Percentiles rank a stretch among this genome's conserved stretches.
phyloP scores from a whole-genome alignment of 768 basidiomycete species.

The Imleria badia region DNA sequence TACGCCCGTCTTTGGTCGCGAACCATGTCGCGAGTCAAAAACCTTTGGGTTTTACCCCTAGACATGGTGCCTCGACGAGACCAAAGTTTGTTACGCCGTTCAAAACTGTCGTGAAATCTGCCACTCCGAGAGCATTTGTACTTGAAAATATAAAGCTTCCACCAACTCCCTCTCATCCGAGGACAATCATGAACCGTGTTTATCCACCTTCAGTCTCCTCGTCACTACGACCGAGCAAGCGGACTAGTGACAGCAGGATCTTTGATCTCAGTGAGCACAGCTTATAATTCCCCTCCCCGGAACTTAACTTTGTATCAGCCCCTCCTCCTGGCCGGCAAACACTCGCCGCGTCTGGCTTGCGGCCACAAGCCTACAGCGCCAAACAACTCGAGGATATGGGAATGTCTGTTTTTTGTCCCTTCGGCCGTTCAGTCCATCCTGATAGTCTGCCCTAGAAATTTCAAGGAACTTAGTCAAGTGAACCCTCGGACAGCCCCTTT shows the following conservation, averaged over 20 bases:
- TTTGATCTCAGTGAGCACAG: conserved; percentile 47
- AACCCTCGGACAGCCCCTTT: conserved; percentile 54
- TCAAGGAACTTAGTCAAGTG: conserved; percentile 52
- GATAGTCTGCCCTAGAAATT: conserved; percentile 40
- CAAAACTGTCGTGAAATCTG: conserved; percentile 51
- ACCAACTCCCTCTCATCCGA: not conserved
- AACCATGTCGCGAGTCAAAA: conserved; percentile 16
- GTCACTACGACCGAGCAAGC: conserved; percentile 7
- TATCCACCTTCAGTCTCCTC: conserved; percentile 25
- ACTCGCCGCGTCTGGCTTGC: conserved; percentile 48
- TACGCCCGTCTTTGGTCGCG: conserved; percentile 33
- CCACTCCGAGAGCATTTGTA: conserved; percentile 22
- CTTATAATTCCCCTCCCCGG: not conserved
- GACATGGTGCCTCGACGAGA: conserved; percentile 30
- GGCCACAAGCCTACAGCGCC: conserved; percentile 45
- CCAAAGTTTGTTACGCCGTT: conserved; percentile 62
- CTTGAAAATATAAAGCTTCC: not conserved
- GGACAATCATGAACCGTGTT: conserved; percentile 8
- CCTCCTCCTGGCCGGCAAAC: conserved; percentile 40
- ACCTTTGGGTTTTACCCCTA: conserved; percentile 26
- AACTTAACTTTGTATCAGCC: conserved; percentile 22
- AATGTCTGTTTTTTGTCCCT: conserved; percentile 42
- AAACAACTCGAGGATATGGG: conserved; percentile 49
- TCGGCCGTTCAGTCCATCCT: not conserved
- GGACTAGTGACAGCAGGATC: conserved; percentile 1